Conservation (phyloP, 2,329 filamentous ascomycete species). For the Neoascochyta sp. region DNA sequence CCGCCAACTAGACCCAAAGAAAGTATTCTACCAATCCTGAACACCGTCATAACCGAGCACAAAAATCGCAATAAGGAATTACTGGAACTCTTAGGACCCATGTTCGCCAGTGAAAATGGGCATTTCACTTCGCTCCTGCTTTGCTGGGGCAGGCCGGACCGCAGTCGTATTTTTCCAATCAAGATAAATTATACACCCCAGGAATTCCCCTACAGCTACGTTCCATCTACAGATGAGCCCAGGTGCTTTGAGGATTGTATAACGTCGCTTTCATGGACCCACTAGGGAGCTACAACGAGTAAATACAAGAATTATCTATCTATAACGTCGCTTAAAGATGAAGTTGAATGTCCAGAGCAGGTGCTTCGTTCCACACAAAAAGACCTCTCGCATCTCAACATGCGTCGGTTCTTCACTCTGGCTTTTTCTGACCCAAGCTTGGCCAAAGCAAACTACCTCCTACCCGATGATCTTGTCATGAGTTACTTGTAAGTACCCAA, state of each 20-base stretch:
- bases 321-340: neutral
- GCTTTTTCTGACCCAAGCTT: neutral
- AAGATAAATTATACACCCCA: constrained; percentile 1
- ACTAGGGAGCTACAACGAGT: too few species aligned
- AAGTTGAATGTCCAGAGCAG: neutral
- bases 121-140: neutral
- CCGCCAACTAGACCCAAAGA: neutral
- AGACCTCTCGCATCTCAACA: neutral
- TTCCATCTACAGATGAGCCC: neutral
- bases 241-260: neutral
- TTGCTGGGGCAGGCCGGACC: neutral
- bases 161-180: constrained; percentile 1
- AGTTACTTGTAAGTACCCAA: neutral
- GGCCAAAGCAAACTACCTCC: neutral
- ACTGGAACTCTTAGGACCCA: neutral
- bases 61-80: constrained; percentile 1
- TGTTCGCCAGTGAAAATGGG: neutral
- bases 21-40: neutral
- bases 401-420: neutral
- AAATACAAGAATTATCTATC: too few species aligned
- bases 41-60: neutral
- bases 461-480: neutral
- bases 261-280: too few species aligned
- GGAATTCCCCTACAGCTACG: neutral
- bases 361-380: neutral